Base-by-base conservation (phyloP, 148 eudicot species). In the Chenopodium quinoa region DNA sequence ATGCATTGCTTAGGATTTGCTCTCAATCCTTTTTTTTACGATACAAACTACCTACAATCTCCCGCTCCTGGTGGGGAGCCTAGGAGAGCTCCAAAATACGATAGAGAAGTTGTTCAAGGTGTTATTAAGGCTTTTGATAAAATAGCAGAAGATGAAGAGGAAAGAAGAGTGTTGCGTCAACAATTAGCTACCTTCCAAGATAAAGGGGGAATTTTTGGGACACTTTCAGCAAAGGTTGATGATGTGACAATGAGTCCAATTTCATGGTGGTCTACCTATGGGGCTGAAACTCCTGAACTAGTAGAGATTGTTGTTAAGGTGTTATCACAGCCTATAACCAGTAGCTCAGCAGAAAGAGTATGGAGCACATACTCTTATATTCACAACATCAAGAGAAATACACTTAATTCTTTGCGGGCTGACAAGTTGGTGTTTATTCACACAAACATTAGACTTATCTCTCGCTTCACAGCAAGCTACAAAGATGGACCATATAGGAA, bases 1-100 rank as follows among this genome's bases (percentile, higher is more conserved):
- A 25, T 83, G 47, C 80, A 85, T 87, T 87, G 81, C 31, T 48
- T 84, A 3, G 83, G 76, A 16, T 84, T 46, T 82, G 81, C 80
- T 3, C 56, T 78, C 1, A 74, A 71, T 17, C 84, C 78, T 0
- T 44, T 50, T 9, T 77, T 65, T 23, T 83, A 82, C 20, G 80
- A 84, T 7, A 9, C 22, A 10, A 13, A 14, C 0, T 86, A 76
- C n/a, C 64, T 79, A 65, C 4, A n/a, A 31, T 14, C 19, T 13
- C 2, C 2, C 2, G 79, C 78, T 9, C 78, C 82, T 0, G 27
- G 79, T 4, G 83, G 87, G 1, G 22, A 14, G 0, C 7, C 32
- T 13, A 73, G 84, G 22, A 60, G 65, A 2, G 72, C 85, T 3
- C 82, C 84, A 0, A 82, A 85, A 67, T 60, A 17, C 2, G 89